These are phyloP conservation scores for Lactifluus piperatus DNA, from an alignment of 768 basidiomycete species.

Conservation along the genomic window DNA sequence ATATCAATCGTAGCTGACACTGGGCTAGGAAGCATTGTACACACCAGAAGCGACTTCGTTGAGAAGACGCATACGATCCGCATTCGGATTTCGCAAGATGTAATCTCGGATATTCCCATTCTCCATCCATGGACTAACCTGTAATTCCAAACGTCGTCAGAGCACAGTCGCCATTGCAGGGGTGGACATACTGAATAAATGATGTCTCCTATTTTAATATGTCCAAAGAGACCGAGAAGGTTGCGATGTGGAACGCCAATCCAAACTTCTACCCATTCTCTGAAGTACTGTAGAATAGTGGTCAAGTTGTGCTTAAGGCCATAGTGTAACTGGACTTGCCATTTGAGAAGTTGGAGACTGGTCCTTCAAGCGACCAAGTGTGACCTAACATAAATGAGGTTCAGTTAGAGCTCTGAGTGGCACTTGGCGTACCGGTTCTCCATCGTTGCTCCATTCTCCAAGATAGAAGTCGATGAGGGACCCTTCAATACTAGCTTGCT, in stretches of 20 bases:
- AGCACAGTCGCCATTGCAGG: neutral
- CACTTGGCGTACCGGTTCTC: constrained; percentile 28
- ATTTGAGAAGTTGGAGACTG: constrained; percentile 4
- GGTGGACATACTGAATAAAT: constrained; percentile 10
- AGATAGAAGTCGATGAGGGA: constrained; percentile 34
- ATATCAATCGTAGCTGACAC: constrained; percentile 1
- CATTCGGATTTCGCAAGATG: constrained; percentile 26
- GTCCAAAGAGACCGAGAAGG: constrained; percentile 32
- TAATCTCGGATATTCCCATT: constrained; percentile 34
- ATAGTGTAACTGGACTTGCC: neutral
- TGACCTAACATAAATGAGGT: neutral
- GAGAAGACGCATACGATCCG: constrained; percentile 32
- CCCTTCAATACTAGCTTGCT: constrained; percentile 29
- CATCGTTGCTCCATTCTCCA: constrained; percentile 36
- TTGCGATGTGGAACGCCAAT: constrained; percentile 34
- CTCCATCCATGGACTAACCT: constrained; percentile 42
- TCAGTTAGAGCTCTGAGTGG: neutral
- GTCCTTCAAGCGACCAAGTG: constrained; percentile 8
- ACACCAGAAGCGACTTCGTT: constrained; percentile 32
- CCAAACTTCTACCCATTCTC: constrained; percentile 37
- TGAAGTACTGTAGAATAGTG: constrained; percentile 29
- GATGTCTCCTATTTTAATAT: constrained; percentile 27
- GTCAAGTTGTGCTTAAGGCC: neutral
- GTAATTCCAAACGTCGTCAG: neutral
- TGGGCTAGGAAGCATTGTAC: neutral